These are phyloP conservation scores for Fraxinus nigra DNA, from an alignment of 305 asterid genomes.

Conservation along the genomic window DNA sequence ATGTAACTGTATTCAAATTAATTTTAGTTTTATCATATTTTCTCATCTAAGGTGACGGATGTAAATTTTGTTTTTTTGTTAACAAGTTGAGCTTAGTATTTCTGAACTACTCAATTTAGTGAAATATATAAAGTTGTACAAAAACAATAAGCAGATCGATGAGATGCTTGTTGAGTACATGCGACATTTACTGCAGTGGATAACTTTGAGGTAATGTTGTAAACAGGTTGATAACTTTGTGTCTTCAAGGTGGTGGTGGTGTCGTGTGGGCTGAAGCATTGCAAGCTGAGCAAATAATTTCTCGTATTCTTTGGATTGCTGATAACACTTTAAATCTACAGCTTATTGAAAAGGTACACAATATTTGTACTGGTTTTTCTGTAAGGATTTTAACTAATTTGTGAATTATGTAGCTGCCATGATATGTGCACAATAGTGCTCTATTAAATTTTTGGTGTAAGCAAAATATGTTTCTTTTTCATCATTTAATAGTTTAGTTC, in stretches of 20 bases:
- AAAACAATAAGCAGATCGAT: not conserved
- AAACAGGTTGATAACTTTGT: constrained; percentile 66
- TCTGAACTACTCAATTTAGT: not conserved
- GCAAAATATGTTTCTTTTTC: not conserved
- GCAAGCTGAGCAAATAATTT: constrained; percentile 57
- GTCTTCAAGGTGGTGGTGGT: constrained; percentile 70
- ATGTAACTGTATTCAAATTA: not conserved
- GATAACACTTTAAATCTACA: constrained; percentile 77
- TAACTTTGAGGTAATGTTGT: constrained; percentile 31
- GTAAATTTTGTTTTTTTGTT: not conserved
- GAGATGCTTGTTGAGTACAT: constrained; percentile 3
- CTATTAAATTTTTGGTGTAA: not conserved
- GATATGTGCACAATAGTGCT: not conserved
- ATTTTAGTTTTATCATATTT: constrained; percentile 3
- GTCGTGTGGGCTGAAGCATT: constrained; percentile 66
- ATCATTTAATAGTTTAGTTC: not conserved
- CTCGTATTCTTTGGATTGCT: constrained; percentile 80
- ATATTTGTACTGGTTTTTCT: constrained; percentile 15
- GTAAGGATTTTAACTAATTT: constrained; percentile 16
- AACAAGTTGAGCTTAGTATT: not conserved
- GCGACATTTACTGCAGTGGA: constrained; percentile 20
- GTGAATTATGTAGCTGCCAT: constrained; percentile 10
- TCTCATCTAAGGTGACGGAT: not conserved
- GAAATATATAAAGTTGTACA: not conserved
- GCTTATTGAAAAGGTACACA: constrained; percentile 73